Base-by-base conservation (phyloP, 306 rosid genomes). In the Vicia villosa region DNA sequence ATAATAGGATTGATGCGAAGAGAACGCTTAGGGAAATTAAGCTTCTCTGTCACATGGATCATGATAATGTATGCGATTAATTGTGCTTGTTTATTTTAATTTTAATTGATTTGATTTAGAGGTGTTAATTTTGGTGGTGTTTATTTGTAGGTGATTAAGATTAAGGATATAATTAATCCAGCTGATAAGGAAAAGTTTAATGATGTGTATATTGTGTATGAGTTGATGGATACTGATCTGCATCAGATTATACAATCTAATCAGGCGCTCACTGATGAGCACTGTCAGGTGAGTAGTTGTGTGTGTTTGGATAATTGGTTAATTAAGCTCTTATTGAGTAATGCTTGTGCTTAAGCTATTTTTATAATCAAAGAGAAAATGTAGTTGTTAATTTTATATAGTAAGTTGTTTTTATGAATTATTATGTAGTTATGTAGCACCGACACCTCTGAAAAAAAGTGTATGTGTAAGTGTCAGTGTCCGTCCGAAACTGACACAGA, bases 171-270 rank as follows among this genome's bases (percentile, higher is more conserved):
- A 63, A 83, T 94, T 57, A 64, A 79, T 74, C 95, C 96, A n/a
- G 80, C 87, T 41, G 90, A 82, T 38, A 88, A 81, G 89, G 86
- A 80, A 56, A 90, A 79, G 0, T 94, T 94, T 70, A 80, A 85
- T 66, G 97, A 94, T 79, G 97, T 94, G 69, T 94, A 94, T 69
- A 78, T 94, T 56, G 97, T 88, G 37, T 90, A 85, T 69, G 98
- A 90, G 57, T 67, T 93, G 73, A 86, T 93, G 97, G 98, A 90
- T 68, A 88, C 98, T 52, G 98, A 94, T 50, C 70, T 94, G 54
- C 85, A 94, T 80, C 98, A 88, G 86, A 90, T 94, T 38, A 94
- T 88, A 47, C 83, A 84, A 66, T 94, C 98, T 69, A 81, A 16
- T 75, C 97, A 94, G 87, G 78, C 78, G 74, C 86, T 94, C 50